Evolutionary conservation across 2,329 filamentous ascomycete species (phyloP), one percentile per base, ranked within the genome.

Genomic region (Trichoderma oligosporum): DNA sequence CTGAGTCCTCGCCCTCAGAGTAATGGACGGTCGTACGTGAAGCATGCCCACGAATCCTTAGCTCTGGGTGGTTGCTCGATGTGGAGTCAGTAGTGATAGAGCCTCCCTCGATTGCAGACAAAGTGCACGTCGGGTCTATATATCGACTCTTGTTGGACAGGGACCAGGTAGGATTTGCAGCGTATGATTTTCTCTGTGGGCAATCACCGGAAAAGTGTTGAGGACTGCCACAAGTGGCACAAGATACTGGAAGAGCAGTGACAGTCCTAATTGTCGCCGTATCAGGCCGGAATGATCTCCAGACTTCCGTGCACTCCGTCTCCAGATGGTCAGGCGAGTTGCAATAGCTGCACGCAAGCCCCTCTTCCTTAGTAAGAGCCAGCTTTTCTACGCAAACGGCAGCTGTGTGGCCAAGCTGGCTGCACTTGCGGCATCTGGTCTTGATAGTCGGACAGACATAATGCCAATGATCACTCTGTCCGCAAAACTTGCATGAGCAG

Each of bases 341-440:
- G 68, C 87, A 91, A 31, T 84, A 73, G 9, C 82, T 81, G 67
- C 87, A 91, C 2, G 78, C 77, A 45, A 79, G 72, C 20, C 77
- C 76, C 56, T 85, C 82, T 14, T 76, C 76, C 60, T 78, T 78
- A 14, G 78, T 72, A 49, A 79, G 62, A 2, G 70, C 68, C 39
- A 88, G 74, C 60, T 83, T 82, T 61, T 86, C 82, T 2, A 70
- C 64, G 65, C 87, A 90, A 7, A 71, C 63, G 1, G 69, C 63
- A 16, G 71, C 69, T 49, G 65, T 63, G 64, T 91, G 87, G 8
- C 86, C 87, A 41, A 80, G 73, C 68, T 86, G 81, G 46, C 76
- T 78, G 69, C 87, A 90, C 65, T 82, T 84, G 47, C 64, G 66
- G 66, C 83, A 86, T 60, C 81, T 76, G 42, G 59, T n/a, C 31